Conservation (phyloP, 2,329 filamentous ascomycete genomes). For the Stagonosporopsis cucurbitacearum region DNA sequence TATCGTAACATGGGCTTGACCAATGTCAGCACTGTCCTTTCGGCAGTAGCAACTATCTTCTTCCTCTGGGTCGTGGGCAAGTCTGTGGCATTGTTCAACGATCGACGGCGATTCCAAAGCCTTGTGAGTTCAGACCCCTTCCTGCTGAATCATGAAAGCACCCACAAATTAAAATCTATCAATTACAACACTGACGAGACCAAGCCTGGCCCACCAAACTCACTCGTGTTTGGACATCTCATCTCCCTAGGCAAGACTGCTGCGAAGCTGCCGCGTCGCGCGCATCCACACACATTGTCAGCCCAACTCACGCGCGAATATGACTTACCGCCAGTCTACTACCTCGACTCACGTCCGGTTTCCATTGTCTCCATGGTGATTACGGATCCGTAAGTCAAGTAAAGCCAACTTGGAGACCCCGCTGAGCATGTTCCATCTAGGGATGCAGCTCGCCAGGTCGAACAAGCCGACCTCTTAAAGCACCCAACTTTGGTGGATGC, state of each 20-base stretch:
- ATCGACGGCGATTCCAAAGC: background rate
- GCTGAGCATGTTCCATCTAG: no score
- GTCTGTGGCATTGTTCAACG: background rate
- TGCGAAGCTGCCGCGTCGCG: background rate
- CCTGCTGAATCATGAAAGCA: no score
- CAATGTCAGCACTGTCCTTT: background rate
- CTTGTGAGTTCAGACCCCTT: no score
- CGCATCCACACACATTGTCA: background rate
- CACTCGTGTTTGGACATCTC: background rate
- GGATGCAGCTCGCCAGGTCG: no score
- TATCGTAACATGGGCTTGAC: background rate
- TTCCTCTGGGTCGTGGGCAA: background rate
- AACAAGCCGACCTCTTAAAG: background rate
- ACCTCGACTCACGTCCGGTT: no score
- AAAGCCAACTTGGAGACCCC: no score
- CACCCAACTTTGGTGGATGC: background rate
- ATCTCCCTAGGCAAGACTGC: background rate
- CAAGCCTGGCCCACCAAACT: background rate
- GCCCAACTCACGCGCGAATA: background rate
- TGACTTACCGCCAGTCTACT: background rate
- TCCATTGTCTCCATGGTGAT: no score
- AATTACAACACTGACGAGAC: background rate
- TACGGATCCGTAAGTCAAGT: no score
- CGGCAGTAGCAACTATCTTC: background rate
- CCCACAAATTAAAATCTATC: background rate